phyloP scores from a whole-genome alignment of 352 stramenopile genomes.

The Phytophthora melonis region DNA sequence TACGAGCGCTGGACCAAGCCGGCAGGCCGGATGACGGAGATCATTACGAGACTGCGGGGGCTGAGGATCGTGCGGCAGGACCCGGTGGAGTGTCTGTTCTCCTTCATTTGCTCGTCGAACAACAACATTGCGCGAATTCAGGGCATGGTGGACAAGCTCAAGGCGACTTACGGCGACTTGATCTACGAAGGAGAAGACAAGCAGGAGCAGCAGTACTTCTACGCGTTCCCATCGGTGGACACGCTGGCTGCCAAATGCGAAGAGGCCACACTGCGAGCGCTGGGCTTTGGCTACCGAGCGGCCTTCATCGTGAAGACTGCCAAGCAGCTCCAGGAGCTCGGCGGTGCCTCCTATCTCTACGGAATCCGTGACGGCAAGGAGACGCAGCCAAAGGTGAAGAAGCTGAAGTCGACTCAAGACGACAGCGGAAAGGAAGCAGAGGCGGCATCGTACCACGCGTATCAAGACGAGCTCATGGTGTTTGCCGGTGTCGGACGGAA shows the following conservation, averaged over 20 bases:
- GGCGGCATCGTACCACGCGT: conserved; percentile 31
- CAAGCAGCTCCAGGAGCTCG: conserved; percentile 68
- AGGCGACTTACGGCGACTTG: conserved; percentile 86
- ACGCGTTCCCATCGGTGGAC: conserved; percentile 92
- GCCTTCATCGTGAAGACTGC: conserved; percentile 90
- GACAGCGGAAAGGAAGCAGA: conserved; percentile 1
- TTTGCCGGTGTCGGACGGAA: conserved; percentile 93
- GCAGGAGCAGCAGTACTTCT: conserved; percentile 48
- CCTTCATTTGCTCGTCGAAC: conserved; percentile 98
- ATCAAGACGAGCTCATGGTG: conserved; percentile 69
- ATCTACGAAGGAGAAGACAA: conserved; percentile 39
- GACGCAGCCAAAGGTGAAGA: conserved; percentile 15
- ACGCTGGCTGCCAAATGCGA: conserved; percentile 72
- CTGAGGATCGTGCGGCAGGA: conserved; percentile 95
- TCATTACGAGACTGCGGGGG: conserved; percentile 86
- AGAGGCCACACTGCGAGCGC: conserved; percentile 83
- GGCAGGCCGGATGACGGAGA: conserved; percentile 67
- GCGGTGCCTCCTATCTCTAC: conserved; percentile 71
- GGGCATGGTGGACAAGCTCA: conserved; percentile 93
- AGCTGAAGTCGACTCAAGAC: conserved; percentile 7
- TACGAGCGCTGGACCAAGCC: conserved; percentile 86
- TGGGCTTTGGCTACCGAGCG: conserved; percentile 92
- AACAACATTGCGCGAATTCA: conserved; percentile 98
- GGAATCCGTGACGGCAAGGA: conserved; percentile 51
- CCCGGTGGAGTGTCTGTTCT: conserved; percentile 96